Evolutionary conservation across 441 rosid species (phyloP).

Genomic region (Gossypium schwendimanii): DNA sequence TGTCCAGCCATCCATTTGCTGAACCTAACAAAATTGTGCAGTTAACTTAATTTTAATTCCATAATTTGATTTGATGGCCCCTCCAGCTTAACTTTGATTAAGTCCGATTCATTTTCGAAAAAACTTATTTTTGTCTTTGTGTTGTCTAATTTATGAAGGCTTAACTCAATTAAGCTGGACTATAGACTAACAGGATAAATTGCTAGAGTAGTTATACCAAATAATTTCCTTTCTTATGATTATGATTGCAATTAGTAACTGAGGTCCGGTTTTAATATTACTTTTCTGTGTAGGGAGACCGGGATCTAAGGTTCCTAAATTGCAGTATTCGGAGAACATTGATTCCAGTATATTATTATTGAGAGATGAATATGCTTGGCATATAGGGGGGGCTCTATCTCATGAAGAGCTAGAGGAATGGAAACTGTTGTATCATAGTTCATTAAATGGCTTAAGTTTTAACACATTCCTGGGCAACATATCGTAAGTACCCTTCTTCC

Average conservation of each 20-base stretch:
- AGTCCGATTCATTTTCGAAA: not conserved
- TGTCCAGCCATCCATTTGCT: not conserved
- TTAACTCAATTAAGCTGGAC: not conserved
- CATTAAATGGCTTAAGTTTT: slow-evolving; percentile 69
- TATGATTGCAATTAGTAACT: not conserved
- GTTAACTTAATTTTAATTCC: not conserved
- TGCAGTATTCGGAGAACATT: slow-evolving; percentile 39
- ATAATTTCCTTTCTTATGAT: not conserved
- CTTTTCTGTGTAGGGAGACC: slow-evolving; percentile 38
- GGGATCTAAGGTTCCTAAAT: slow-evolving; percentile 59
- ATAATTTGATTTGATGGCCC: not conserved
- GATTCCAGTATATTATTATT: slow-evolving; percentile 40
- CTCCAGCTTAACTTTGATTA: not conserved
- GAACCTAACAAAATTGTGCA: not conserved
- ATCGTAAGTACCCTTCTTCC: slow-evolving; percentile 41
- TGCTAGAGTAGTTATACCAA: not conserved
- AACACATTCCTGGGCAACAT: slow-evolving; percentile 72
- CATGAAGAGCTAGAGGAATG: slow-evolving; percentile 68
- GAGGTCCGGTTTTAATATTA: not conserved
- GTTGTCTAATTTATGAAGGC: not conserved
- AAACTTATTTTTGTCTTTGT: not conserved
- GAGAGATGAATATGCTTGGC: slow-evolving; percentile 81
- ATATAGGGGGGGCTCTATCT: slow-evolving; percentile 83
- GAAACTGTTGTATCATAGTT: slow-evolving; percentile 80
- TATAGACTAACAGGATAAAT: not conserved